phyloP scores from a whole-genome alignment of 768 basidiomycete species.

The Boletus coccyginus region DNA sequence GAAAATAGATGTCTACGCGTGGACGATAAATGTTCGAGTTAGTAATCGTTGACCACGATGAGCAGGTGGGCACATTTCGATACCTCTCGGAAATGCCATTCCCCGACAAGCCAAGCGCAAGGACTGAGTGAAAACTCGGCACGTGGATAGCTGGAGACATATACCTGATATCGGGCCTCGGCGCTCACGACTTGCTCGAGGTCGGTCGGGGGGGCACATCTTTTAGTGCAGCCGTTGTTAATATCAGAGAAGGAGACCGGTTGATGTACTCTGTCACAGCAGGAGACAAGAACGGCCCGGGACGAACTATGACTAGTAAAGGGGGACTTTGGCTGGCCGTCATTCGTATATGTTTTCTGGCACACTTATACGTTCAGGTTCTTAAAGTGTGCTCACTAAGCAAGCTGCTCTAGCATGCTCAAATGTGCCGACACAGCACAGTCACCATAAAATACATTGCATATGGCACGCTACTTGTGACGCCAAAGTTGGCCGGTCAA shows the following conservation, averaged over 20 bases:
- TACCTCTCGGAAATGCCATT: conserved; percentile 78
- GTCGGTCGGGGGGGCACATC: conserved; percentile 43
- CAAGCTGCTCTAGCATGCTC: no score
- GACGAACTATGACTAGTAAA: no score
- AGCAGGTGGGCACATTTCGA: neutral
- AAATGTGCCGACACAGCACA: no score
- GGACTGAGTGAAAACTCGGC: neutral
- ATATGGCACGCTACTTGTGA: neutral
- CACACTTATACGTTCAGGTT: no score
- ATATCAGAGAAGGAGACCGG: no score
- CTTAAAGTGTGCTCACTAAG: no score
- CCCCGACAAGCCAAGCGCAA: conserved; percentile 36
- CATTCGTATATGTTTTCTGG: no score
- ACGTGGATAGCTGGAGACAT: conserved; percentile 16
- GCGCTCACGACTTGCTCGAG: conserved; percentile 53
- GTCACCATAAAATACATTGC: neutral
- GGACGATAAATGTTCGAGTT: neutral
- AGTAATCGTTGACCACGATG: neutral
- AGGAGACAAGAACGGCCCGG: no score
- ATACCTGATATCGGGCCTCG: conserved; percentile 53
- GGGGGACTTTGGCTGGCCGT: no score
- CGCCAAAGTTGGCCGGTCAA: neutral
- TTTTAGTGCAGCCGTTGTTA: neutral
- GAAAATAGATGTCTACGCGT: conserved; percentile 71
- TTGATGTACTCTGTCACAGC: neutral